These are phyloP conservation scores for Thamnidium elegans DNA, from an alignment of 192 early-diverging fungal genomes.

Conservation along the genomic window DNA sequence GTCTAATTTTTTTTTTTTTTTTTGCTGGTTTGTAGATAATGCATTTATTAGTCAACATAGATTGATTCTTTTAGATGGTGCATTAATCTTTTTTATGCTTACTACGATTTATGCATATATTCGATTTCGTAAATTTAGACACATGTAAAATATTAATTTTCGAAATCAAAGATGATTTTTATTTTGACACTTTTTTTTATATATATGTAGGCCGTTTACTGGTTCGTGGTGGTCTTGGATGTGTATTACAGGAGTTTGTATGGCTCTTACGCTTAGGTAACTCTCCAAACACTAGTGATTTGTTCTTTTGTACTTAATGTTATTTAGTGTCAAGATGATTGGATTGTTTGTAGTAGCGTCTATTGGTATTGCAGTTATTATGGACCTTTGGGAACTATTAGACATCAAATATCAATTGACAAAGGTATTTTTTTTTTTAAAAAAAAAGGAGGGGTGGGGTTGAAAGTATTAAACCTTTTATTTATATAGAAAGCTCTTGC, in stretches of 20 bases:
- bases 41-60: slow-evolving; percentile 86
- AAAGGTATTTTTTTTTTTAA: slow-evolving; percentile 37
- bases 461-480: not conserved
- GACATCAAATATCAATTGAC: slow-evolving; percentile 76
- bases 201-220: slow-evolving; percentile 60
- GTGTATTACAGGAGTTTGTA: slow-evolving; percentile 69
- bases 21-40: slow-evolving; percentile 63
- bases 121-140: slow-evolving; percentile 71
- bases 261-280: slow-evolving; percentile 64
- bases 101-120: slow-evolving; percentile 84
- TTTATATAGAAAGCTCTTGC: slow-evolving; percentile 54
- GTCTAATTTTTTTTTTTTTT: not conserved
- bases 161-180: slow-evolving; percentile 4
- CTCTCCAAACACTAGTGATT: not conserved
- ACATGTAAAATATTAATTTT: slow-evolving; percentile 18
- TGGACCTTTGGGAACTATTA: slow-evolving; percentile 90
- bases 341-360: slow-evolving; percentile 84
- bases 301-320: not conserved
- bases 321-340: slow-evolving; percentile 86
- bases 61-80: slow-evolving; percentile 91
- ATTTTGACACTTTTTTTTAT: not conserved
- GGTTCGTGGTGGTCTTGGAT: slow-evolving; percentile 87
- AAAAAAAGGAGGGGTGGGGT: not conserved
- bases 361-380: slow-evolving; percentile 78
- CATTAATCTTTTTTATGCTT: slow-evolving; percentile 90